Conservation (phyloP, 345 rosid species). For the Durio zibethinus region DNA sequence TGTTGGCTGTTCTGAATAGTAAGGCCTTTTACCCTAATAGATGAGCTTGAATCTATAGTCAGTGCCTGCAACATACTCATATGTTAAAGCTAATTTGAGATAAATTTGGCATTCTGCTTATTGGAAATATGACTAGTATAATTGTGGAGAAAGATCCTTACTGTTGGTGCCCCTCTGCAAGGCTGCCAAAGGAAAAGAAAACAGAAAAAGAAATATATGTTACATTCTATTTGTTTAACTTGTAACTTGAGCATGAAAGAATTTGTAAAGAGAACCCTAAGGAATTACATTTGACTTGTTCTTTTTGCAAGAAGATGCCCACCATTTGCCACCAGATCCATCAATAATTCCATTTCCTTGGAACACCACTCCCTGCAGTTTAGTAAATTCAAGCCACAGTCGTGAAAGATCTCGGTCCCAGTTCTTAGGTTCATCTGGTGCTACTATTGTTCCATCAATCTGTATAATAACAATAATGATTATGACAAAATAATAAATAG, state of each 20-base stretch:
- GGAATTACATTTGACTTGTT: constrained; percentile 71
- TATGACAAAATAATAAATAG: not conserved
- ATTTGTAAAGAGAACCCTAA: constrained; percentile 12
- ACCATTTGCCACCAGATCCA: constrained; percentile 98
- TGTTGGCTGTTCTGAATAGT: constrained; percentile 93
- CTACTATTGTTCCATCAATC: constrained; percentile 94
- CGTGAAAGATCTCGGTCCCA: constrained; percentile 76
- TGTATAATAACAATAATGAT: constrained; percentile 17
- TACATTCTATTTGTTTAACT: constrained; percentile 10
- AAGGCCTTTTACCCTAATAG: constrained; percentile 63
- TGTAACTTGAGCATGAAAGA: constrained; percentile 12
- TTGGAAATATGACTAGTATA: constrained; percentile 13
- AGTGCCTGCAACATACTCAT: constrained; percentile 55
- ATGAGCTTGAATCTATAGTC: constrained; percentile 88
- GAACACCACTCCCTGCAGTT: constrained; percentile 64
- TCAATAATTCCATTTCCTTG: constrained; percentile 89
- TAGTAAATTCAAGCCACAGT: constrained; percentile 85
- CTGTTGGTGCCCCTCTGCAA: constrained; percentile 88
- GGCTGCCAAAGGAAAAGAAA: constrained; percentile 54
- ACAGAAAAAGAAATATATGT: constrained; percentile 19
- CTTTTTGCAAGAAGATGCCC: constrained; percentile 97
- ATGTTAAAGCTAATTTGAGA: constrained; percentile 20
- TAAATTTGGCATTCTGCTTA: constrained; percentile 5
- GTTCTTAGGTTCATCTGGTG: constrained; percentile 78
- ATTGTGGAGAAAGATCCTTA: constrained; percentile 30